Conservation (phyloP, 2,329 filamentous ascomycete genomes). For the Pseudogymnoascus destructans region DNA sequence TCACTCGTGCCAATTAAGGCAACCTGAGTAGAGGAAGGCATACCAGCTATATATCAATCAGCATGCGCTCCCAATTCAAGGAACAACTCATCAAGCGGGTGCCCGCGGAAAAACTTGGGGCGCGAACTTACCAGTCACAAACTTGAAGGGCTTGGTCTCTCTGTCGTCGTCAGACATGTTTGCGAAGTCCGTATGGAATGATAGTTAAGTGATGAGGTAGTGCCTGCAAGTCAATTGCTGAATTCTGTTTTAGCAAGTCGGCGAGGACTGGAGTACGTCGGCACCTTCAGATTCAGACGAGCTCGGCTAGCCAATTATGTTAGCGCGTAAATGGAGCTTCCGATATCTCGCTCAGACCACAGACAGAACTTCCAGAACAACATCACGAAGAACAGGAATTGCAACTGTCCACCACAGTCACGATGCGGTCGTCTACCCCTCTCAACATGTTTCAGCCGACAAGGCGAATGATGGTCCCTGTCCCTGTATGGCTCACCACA, state of each 20-base stretch:
- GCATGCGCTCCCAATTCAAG: constrained; percentile 24
- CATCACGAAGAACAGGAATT: constrained; percentile 10
- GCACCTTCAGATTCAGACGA: constrained; percentile 15
- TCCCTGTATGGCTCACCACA: constrained; percentile 50
- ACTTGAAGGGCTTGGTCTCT: constrained; percentile 99
- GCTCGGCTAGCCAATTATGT: constrained; percentile 25
- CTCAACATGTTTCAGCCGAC: constrained; percentile 56
- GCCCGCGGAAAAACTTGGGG: constrained; percentile 13
- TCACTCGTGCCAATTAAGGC: neutral
- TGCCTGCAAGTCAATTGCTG: constrained; percentile 10
- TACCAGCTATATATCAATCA: constrained; percentile 37
- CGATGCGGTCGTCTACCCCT: constrained; percentile 39
- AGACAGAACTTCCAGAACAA: constrained; percentile 12
- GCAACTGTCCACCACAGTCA: constrained; percentile 13
- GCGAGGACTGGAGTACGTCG: constrained; percentile 15
- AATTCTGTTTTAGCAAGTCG: constrained; percentile 16
- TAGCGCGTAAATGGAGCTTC: constrained; percentile 22
- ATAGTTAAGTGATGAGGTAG: neutral
- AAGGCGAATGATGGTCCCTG: constrained; percentile 52
- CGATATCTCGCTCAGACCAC: constrained; percentile 12
- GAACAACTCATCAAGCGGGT: constrained; percentile 20
- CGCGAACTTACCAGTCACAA: constrained; percentile 75
- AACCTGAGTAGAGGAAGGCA: constrained; percentile 19
- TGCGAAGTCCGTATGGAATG: constrained; percentile 31
- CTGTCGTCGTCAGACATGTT: constrained; percentile 84